Evolutionary conservation across 331 rosid genomes (phyloP).

Genomic region (Spiraea crenata): DNA sequence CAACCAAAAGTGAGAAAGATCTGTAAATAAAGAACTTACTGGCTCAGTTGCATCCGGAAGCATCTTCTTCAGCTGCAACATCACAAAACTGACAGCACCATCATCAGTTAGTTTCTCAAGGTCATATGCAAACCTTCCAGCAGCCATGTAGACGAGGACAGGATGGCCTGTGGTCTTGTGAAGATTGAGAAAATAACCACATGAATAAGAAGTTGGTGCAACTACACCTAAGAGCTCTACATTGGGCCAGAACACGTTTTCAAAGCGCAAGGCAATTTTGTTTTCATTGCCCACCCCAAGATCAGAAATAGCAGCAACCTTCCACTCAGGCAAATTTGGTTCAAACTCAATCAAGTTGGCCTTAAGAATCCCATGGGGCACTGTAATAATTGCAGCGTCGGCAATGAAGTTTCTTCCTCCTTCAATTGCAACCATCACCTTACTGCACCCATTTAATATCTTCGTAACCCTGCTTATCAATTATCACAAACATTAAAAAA

Average conservation of each 20-base stretch:
- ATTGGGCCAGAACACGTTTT: slow-evolving; percentile 69
- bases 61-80: slow-evolving; percentile 69
- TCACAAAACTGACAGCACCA: slow-evolving; percentile 44
- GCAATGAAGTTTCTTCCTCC: slow-evolving; percentile 57
- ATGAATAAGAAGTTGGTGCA: slow-evolving; percentile 62
- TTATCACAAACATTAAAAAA: neutral
- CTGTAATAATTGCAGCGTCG: slow-evolving; percentile 64
- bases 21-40: slow-evolving; percentile 29
- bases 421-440: slow-evolving; percentile 59
- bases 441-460: slow-evolving; percentile 54
- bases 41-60: slow-evolving; percentile 65
- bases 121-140: slow-evolving; percentile 75
- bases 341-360: slow-evolving; percentile 63
- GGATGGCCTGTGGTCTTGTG: slow-evolving; percentile 79
- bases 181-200: slow-evolving; percentile 81
- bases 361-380: slow-evolving; percentile 70
- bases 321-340: slow-evolving; percentile 71
- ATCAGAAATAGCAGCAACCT: slow-evolving; percentile 63
- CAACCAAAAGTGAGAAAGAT: neutral
- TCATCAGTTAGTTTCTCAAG: slow-evolving; percentile 56
- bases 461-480: slow-evolving; percentile 52
- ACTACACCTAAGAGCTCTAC: slow-evolving; percentile 66
- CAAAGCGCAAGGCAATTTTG: slow-evolving; percentile 60
- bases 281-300: slow-evolving; percentile 84
- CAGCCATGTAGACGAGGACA: slow-evolving; percentile 71